Percentiles rank a stretch among this genome's conserved stretches.
Conservation (phyloP, 1,284 basidiomycete genomes). For the Austroboletus niveus region DNA sequence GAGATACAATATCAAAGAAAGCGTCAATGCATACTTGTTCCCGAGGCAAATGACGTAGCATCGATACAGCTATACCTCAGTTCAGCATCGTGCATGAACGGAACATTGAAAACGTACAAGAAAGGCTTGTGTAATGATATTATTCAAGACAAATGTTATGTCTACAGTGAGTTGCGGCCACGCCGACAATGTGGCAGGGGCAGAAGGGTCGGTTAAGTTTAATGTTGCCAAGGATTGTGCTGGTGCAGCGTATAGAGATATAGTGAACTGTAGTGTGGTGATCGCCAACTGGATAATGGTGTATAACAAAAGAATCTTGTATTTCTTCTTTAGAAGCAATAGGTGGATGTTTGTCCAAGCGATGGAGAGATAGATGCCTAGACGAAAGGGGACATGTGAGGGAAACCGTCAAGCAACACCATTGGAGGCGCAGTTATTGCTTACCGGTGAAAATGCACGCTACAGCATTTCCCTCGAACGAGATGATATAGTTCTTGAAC, state of each 20-base stretch:
- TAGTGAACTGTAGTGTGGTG: constrained; percentile 21
- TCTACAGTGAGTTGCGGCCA: constrained; percentile 17
- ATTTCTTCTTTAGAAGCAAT: constrained; percentile 16
- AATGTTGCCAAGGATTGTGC: constrained; percentile 15
- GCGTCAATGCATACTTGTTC: too few species aligned
- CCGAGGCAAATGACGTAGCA: constrained; percentile 19
- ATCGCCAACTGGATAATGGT: constrained; percentile 15
- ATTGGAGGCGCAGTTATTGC: background rate
- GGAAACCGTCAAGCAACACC: background rate
- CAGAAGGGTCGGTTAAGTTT: too few species aligned
- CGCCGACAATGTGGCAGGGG: constrained; percentile 8
- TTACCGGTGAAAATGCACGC: constrained; percentile 20
- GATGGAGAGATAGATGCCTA: constrained; percentile 24
- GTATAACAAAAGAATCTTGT: constrained; percentile 12
- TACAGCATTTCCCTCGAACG: constrained; percentile 19
- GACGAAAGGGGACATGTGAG: background rate
- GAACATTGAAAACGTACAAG: constrained; percentile 15
- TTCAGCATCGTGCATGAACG: background rate
- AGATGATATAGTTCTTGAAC: constrained; percentile 7
- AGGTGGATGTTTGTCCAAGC: constrained; percentile 14
- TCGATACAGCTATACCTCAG: constrained; percentile 20
- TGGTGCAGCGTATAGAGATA: constrained; percentile 17
- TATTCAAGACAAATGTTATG: constrained; percentile 23
- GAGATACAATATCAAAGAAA: too few species aligned
- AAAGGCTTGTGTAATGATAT: constrained; percentile 17